A percentile compares a stretch with the other conserved stretches of the same genome.
phyloP scores from a whole-genome alignment of 1,284 basidiomycete genomes.

The Leccinum olivaceoglutinosum region DNA sequence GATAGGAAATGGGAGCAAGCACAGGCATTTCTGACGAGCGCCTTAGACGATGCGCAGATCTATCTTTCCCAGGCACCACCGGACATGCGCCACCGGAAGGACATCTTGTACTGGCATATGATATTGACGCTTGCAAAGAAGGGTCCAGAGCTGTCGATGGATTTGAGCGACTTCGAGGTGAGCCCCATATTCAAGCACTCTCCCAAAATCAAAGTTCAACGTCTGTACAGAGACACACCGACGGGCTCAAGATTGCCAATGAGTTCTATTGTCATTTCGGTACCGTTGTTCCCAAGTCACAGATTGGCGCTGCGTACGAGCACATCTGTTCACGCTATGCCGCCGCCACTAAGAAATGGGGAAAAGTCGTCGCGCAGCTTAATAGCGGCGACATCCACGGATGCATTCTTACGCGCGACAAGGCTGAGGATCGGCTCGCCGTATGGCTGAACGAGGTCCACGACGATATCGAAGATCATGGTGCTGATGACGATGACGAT shows the following conservation, averaged over 20 bases:
- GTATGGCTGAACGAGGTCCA: slow-evolving; percentile 48
- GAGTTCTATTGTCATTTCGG: slow-evolving; percentile 42
- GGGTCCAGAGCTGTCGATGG: slow-evolving; percentile 41
- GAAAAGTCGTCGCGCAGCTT: slow-evolving; percentile 33
- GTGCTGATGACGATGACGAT: no score
- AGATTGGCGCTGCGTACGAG: slow-evolving; percentile 43
- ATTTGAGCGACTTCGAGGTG: slow-evolving; percentile 46
- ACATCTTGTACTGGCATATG: slow-evolving; percentile 51
- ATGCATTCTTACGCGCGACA: slow-evolving; percentile 25
- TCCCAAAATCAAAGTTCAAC: not conserved
- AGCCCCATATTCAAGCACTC: not conserved
- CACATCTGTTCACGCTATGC: slow-evolving; percentile 40
- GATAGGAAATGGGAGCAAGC: slow-evolving; percentile 49
- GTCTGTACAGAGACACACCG: slow-evolving; percentile 32
- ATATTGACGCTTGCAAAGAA: slow-evolving; percentile 43
- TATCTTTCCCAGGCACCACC: slow-evolving; percentile 52
- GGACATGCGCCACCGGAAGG: slow-evolving; percentile 52
- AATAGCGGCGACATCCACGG: slow-evolving; percentile 23
- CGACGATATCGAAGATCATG: slow-evolving; percentile 33
- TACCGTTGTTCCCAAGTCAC: slow-evolving; percentile 38
- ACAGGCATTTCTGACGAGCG: slow-evolving; percentile 49
- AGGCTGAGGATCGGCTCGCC: slow-evolving; percentile 46
- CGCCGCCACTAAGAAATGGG: slow-evolving; percentile 41
- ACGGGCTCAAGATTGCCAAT: slow-evolving; percentile 42
- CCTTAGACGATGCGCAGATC: slow-evolving; percentile 51